These are phyloP conservation scores for Hexamita inflata DNA, from an alignment of 208 protist species.

Conservation along the genomic window DNA sequence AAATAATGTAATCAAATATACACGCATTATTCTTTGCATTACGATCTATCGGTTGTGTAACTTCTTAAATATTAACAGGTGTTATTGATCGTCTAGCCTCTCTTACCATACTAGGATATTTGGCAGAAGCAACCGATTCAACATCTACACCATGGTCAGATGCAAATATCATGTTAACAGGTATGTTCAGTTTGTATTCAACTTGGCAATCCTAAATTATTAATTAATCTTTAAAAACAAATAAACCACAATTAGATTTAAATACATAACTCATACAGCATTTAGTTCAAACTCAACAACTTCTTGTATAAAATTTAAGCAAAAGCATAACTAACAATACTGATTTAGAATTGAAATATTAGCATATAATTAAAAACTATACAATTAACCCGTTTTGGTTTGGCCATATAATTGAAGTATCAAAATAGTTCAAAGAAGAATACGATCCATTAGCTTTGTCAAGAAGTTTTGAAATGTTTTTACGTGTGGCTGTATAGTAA, in stretches of 20 bases:
- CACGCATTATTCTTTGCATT: neutral
- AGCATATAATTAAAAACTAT: no score
- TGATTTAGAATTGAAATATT: no score
- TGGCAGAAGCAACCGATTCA: neutral
- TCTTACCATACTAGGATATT: neutral
- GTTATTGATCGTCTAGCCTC: neutral
- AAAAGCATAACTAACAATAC: no score
- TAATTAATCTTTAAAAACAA: neutral
- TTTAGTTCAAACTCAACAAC: no score
- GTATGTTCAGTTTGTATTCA: neutral
- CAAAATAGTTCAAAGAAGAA: no score
- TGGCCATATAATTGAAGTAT: no score
- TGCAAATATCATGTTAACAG: neutral
- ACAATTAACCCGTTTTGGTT: no score
- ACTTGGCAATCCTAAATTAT: neutral
- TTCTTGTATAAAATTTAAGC: no score
- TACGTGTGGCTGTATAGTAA: no score
- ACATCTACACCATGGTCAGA: neutral
- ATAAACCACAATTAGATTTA: neutral
- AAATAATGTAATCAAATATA: neutral
- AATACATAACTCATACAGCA: no score
- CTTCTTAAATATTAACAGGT: neutral
- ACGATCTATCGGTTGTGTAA: neutral
- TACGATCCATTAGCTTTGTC: no score
- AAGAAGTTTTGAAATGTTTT: no score